A percentile compares a stretch with the other conserved stretches of the same genome.
Evolutionary conservation across 805 yeast genomes (phyloP).

Genomic region (Ogataea pini): DNA sequence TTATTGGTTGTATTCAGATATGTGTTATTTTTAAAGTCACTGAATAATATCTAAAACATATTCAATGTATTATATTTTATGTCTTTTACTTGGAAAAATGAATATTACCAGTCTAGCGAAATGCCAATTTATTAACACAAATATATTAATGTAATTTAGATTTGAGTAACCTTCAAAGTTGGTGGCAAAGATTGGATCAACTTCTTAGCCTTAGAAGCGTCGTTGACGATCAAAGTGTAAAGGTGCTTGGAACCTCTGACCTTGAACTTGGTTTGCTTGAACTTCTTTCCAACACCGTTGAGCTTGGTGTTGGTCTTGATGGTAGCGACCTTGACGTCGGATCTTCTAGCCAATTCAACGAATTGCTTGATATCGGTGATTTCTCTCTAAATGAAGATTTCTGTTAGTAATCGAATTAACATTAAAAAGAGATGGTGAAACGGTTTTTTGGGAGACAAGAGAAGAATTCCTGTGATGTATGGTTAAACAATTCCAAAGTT

Average conservation of each 20-base stretch:
- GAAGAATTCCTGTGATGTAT: background rate
- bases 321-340: constrained; percentile 90
- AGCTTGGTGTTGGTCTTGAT: constrained; percentile 90
- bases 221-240: constrained; percentile 94
- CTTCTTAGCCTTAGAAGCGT: constrained; percentile 96
- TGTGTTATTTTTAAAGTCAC: constrained; percentile 7
- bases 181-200: constrained; percentile 98
- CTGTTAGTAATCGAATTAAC: constrained; percentile 23
- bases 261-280: constrained; percentile 98
- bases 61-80: background rate
- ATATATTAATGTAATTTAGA: constrained; percentile 24
- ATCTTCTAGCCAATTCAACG: constrained; percentile 94
- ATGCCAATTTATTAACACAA: constrained; percentile 10
- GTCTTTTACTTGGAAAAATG: background rate
- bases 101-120: constrained; percentile 5
- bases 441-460: background rate
- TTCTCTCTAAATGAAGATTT: constrained; percentile 46
- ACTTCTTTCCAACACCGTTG: constrained; percentile 77
- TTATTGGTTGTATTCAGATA: constrained; percentile 4
- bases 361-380: constrained; percentile 96
- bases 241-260: constrained; percentile 93
- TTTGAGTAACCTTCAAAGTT: constrained; percentile 65
- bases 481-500: no score
- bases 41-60: background rate
- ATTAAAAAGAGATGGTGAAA: no score